A percentile compares a stretch with the other conserved stretches of the same genome.
Conservation (phyloP, 169 alveolate species). For the Eimeria acervulina region DNA sequence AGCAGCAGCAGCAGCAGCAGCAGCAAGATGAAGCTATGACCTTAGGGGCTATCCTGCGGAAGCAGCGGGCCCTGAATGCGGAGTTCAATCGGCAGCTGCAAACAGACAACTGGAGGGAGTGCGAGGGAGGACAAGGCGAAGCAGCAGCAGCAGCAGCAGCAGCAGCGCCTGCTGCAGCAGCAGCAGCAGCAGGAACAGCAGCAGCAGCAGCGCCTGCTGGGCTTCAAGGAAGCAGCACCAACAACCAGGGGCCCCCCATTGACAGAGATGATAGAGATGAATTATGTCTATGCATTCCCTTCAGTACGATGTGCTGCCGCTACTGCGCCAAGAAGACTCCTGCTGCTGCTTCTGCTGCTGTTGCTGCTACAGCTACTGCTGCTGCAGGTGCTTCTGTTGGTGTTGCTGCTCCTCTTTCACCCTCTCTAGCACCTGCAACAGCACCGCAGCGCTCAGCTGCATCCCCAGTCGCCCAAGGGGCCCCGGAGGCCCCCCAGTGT, state of each 20-base stretch:
- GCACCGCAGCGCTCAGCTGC: too few relatives aligned
- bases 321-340: background rate
- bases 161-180: background rate
- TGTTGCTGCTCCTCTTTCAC: background rate
- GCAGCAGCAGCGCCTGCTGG: constrained; percentile 4
- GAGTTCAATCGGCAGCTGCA: background rate
- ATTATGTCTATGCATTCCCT: constrained; percentile 40
- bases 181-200: constrained; percentile 17
- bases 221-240: background rate
- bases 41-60: background rate
- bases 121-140: background rate
- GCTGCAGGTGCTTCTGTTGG: constrained; percentile 11
- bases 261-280: too few relatives aligned
- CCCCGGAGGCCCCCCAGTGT: background rate
- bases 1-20: constrained; percentile 40
- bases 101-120: background rate
- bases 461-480: background rate
- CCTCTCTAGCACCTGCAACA: background rate
- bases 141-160: constrained; percentile 20
- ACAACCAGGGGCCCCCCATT: background rate
- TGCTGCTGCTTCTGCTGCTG: constrained; percentile 2
- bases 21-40: background rate
- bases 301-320: constrained; percentile 11
- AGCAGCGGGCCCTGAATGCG: background rate
- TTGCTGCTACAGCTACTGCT: background rate